Percentiles rank a stretch among this genome's conserved stretches.
Evolutionary conservation across 2,329 filamentous ascomycete genomes (phyloP).

Genomic region (Cladosporium sp.): DNA sequence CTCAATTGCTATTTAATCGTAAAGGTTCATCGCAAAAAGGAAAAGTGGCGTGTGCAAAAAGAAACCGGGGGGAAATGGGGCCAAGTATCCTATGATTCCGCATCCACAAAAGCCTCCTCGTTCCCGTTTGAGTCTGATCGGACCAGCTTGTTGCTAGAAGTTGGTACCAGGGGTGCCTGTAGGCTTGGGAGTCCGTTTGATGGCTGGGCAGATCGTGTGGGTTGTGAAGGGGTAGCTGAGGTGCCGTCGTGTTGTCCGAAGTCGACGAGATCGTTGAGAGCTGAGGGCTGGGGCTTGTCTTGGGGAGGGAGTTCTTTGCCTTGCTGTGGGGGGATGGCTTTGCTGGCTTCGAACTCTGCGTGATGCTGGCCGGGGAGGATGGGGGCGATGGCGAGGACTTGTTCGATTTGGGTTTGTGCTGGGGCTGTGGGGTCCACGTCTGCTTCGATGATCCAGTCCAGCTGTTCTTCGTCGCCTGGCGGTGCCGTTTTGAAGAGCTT

Average conservation of each 20-base stretch:
- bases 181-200: slow-evolving; percentile 16
- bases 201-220: slow-evolving; percentile 20
- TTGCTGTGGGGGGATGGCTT: slow-evolving; percentile 22
- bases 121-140: slow-evolving; percentile 44
- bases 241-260: slow-evolving; percentile 50
- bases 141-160: slow-evolving; percentile 26
- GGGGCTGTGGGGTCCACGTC: slow-evolving; percentile 69
- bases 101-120: slow-evolving; percentile 51
- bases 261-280: slow-evolving; percentile 54
- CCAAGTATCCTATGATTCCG: slow-evolving; percentile 33
- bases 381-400: slow-evolving; percentile 83
- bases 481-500: slow-evolving; percentile 77
- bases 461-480: slow-evolving; percentile 66
- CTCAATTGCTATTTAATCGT: slow-evolving; percentile 2
- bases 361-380: slow-evolving; percentile 58
- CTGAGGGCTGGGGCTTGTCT: slow-evolving; percentile 9
- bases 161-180: slow-evolving; percentile 22
- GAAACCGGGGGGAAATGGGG: not conserved
- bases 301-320: slow-evolving; percentile 17
- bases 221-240: slow-evolving; percentile 21
- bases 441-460: slow-evolving; percentile 94
- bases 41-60: not conserved
- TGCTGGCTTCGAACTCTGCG: slow-evolving; percentile 23
- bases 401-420: slow-evolving; percentile 66
- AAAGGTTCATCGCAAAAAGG: slow-evolving; percentile 7